Base-by-base conservation (phyloP, 441 rosid genomes). In the Lepidium campestre region DNA sequence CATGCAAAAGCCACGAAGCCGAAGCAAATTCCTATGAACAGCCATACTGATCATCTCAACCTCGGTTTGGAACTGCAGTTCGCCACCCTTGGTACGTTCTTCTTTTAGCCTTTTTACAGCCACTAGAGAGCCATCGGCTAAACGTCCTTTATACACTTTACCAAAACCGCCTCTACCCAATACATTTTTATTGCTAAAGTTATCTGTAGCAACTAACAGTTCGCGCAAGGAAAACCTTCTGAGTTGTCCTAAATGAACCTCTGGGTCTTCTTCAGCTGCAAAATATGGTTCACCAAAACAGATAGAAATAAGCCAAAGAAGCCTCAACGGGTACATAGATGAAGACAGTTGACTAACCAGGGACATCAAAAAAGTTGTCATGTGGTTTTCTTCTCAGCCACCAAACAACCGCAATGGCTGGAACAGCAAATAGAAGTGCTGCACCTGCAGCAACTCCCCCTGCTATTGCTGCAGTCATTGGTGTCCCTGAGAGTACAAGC, bases 21-120 rank as follows among this genome's bases (percentile, higher is more conserved):
- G 86, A 72, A 92, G 93, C 70, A 92, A 77, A 77, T 92, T 87
- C 73, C 91, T 79, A 62, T 89, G 96, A 48, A 87, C 98, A 22
- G 96, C 96, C 96, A 89, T 81, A 74, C 95, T 87, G 36, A 91
- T 91, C 82, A 91, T 80, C 82, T 91, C 97, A 34, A 91, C 93
- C 77, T 91, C 96, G 4, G 96, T 91, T 65, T 91, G 97, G 78
- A 89, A 91, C 74, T 91, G 96, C 75, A 85, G 71, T 72, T 89
- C 96, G 35, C 96, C 98, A 70, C 89, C 90, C 58, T 83, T 83
- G 31, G 85, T 89, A 32, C 91, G 95, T 77, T 89, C 95, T 65
- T 91, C 96, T 82, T 89, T 91, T 36, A 91, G 80, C 69, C 96
- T 79, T 84, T 91, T 89, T 10, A 91, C 90, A 3, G 95, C 98